Base-by-base conservation (phyloP, 805 yeast species). In the Wickerhamomyces chaumierensis region DNA sequence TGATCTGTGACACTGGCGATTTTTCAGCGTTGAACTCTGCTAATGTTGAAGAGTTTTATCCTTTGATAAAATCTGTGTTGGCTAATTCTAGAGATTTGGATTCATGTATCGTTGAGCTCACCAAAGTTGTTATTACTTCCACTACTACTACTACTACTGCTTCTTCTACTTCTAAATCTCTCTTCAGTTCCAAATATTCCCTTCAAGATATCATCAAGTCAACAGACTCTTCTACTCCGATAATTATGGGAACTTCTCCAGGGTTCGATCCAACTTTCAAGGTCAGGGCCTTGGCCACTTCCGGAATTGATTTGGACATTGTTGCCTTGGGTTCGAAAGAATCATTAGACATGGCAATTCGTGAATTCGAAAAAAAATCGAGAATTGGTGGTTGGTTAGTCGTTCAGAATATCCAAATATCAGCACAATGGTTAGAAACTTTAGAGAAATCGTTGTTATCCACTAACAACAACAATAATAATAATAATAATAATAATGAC, bases 281-380 rank as follows among this genome's bases (percentile, higher is more conserved):
- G 38, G 63, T 87, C 3, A 63, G 64, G 25, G 55, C 57, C 25
- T 42, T 72, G 5, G 77, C 85, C 0, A 46, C 49, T 2, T 29
- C 43, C 0, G 6, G 9, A 0, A 49, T 52, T 0, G 44, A 46
- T 7, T 49, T 78, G 27, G 52, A 49, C 0, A 55, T 68, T 1
- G 67, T 83, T 31, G 73, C 95, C 0, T 66, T 88, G 73, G 96
- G 95, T 0, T 74, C 94, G 0, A 52, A 56, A 18, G 94, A 85
- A 55, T 79, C 83, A 9, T 55, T 65, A 2, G 69, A 62, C 3
- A 58, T 65, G 32, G 88, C 90, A 0, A 72, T 70, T 18, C 58
- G 62, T 36, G 73, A 74, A n/a, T 58, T 85, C 8, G 49, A 54
- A 1, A 56, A 53, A 9, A 73, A 75, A 0, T 51, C 67, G 1